Evolutionary conservation across 2,329 filamentous ascomycete species (phyloP), one percentile per base, ranked within the genome.

Genomic region (Arthrobotrys pseudoclavata): DNA sequence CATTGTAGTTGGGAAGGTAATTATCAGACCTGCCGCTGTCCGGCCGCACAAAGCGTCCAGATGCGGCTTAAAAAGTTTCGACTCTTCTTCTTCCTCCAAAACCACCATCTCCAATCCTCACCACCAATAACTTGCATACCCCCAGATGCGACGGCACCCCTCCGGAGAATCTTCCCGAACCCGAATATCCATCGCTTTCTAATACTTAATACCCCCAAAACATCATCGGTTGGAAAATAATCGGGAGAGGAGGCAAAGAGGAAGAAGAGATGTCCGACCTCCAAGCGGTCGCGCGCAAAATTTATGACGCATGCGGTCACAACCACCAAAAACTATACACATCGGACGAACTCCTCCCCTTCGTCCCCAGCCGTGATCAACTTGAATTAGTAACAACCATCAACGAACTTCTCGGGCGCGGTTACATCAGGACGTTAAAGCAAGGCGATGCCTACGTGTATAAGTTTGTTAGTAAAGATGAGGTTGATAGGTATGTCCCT

Each of bases 371-470:
- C 37, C 62, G 69, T 15, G 75, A 79, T 31, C 37, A 60, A 10
- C 47, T 69, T 12, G 18, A 69, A 6, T 47, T 74, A 3, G 45
- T 72, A 3, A 47, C 68, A 6, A 69, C 63, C 9, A 57, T 82
- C 78, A 82, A 82, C 37, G 79, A 81, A 50, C 79, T 82, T 10
- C 63, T 82, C 13, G 64, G 69, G 12, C 67, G 69, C 12, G 72
- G 80, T 5, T 79, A 80, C 20, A 55, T 81, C 15, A 80, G 79
- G n/a, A 76, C 79, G 1, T 63, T 82, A 31, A 81, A 80, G 12
- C 80, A 80, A 45, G 80, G 80, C 22, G 72, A 76, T 37, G 75
- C 79, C 37, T 80, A 74, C 7, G 79, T 82, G 1, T 82, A 81
- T 52, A 78, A 75, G 15, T 78, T 79, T 52, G 69, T 80, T 2